Evolutionary conservation across 192 early-diverging fungal genomes (phyloP).

Genomic region (Entrophospora sp.): DNA sequence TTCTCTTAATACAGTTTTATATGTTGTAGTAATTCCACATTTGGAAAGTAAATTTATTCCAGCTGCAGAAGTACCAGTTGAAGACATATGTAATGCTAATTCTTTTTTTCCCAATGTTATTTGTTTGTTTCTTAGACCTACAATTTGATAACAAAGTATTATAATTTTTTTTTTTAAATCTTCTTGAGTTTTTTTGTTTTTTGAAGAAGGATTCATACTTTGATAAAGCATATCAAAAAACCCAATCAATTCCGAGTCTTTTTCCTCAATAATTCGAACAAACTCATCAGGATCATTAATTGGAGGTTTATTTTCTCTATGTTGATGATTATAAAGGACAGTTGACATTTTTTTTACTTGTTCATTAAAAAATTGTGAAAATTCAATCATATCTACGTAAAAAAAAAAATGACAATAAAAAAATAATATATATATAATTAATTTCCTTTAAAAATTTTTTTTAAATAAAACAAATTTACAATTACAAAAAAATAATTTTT

Average conservation of each 20-base stretch:
- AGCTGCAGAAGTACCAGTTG: not conserved
- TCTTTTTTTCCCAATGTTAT: not conserved
- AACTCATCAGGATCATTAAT: not conserved
- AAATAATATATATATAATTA: not conserved
- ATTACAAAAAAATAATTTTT: no score
- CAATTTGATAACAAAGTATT: not conserved
- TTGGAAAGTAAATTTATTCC: not conserved
- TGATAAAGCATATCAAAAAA: not conserved
- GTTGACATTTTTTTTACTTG: not conserved
- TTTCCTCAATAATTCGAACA: not conserved
- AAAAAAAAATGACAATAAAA: not conserved
- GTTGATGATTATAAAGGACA: not conserved
- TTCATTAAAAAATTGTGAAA: not conserved
- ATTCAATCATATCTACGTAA: not conserved
- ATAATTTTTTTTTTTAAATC: not conserved
- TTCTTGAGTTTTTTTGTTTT: not conserved
- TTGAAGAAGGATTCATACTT: not conserved
- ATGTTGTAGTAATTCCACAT: not conserved
- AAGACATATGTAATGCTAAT: not conserved
- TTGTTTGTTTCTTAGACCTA: not conserved
- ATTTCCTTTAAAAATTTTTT: not conserved
- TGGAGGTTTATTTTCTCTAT: not conserved
- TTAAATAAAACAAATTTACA: no score
- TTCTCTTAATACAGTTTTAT: no score
- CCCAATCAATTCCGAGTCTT: not conserved